Conservation (phyloP, 805 yeast species). For the Suhomyces vadensis region DNA sequence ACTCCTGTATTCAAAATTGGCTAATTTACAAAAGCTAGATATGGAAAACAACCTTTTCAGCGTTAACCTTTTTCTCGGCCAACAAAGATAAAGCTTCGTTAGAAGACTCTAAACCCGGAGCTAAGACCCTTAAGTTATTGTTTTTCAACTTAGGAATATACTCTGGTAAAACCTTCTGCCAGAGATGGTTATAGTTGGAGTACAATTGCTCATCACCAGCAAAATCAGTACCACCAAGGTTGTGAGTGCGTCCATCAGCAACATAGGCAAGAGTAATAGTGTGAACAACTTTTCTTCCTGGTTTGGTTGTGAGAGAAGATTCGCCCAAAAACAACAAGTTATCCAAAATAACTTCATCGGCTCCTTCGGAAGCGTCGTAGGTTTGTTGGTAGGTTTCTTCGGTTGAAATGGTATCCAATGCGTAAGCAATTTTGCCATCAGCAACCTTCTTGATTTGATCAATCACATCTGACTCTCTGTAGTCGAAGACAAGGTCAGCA, state of each 20-base stretch:
- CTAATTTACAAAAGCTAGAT: not conserved
- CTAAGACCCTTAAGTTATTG: constrained; percentile 9
- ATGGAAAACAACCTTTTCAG: constrained; percentile 43
- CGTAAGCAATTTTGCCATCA: constrained; percentile 24
- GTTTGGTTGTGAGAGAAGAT: constrained; percentile 4
- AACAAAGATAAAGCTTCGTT: constrained; percentile 41
- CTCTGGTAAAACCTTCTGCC: constrained; percentile 8
- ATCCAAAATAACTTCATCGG: constrained; percentile 16
- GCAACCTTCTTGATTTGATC: constrained; percentile 23
- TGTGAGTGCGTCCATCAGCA: constrained; percentile 6
- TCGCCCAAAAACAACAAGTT: constrained; percentile 5
- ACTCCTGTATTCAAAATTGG: no score
- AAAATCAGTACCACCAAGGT: not conserved
- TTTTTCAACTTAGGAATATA: constrained; percentile 8
- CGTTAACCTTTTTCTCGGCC: constrained; percentile 39
- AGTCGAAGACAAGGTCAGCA: constrained; percentile 33
- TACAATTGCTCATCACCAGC: not conserved
- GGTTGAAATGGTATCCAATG: constrained; percentile 26
- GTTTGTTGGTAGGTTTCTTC: constrained; percentile 23
- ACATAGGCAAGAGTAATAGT: constrained; percentile 10
- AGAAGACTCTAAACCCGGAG: constrained; percentile 10
- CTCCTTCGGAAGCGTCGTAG: constrained; percentile 29
- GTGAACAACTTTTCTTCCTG: constrained; percentile 6
- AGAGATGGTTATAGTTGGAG: constrained; percentile 8
- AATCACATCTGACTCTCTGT: constrained; percentile 25